Base-by-base conservation (phyloP, 208 protist genomes). In the Leishmania lainsoni region DNA sequence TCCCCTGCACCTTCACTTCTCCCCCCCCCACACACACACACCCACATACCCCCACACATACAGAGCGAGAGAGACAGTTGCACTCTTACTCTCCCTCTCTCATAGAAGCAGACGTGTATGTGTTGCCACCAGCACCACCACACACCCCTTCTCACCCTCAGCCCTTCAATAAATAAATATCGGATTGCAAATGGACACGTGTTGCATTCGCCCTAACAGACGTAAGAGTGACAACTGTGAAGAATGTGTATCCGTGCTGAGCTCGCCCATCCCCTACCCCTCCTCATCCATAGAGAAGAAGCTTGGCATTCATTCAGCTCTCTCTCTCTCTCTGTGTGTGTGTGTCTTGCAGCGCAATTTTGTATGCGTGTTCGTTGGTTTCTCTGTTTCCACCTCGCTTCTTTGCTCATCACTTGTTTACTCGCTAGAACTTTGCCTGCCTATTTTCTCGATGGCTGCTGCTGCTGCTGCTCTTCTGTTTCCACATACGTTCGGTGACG, bases 381-480 rank as follows among this genome's bases (percentile, higher is more conserved):
- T 74, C 17, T 51, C 54, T 52, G 14, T 66, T 66, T 20, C 51
- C 32, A 5, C 76, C 10, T 75, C n/a, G 59, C 75, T 63, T 52
- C 68, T 12, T 71, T 72, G 39, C 70, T 59, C 72, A 29, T 35
- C 51, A 26, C 59, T 22, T 54, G 63, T 79, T 39, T 83, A 66
- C 17, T 73, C 73, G 3, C 42, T 39, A n/a, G 56, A 6, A 5
- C 22, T 70, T 83, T 52, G 54, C 35, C 8, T 35, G 26, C 16
- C 74, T 48, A 59, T 59, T 61, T 12, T 83, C 66, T 54, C 12
- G n/a, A 2, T 6, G 22, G 56, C 56, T 29, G 52, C 22, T 59
- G 29, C 29, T 75, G 39, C 32, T 83, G 42, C 76, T 75, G 52
- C 68, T 68, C 52, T 42, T 22, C 52, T 81, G 54, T 69, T 78